These are phyloP conservation scores for Poa annua DNA, from an alignment of 176 grass and related monocot species.

Conservation along the genomic window DNA sequence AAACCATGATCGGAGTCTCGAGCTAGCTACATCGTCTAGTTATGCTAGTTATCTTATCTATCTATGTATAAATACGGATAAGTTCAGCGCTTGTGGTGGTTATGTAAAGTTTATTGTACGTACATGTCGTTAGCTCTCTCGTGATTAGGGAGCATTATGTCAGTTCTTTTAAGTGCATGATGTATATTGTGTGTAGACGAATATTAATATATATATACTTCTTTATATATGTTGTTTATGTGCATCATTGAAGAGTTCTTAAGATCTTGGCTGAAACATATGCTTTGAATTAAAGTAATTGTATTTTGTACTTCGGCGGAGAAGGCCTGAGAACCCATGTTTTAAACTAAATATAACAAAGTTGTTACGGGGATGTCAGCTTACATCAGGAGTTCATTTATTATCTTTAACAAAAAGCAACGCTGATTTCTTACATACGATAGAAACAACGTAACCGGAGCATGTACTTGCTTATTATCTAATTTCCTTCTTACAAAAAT, in stretches of 20 bases:
- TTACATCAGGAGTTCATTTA: too few species aligned
- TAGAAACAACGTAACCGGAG: not conserved
- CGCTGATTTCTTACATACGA: too few species aligned
- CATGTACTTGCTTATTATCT: not conserved
- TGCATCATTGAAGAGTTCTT: too few species aligned
- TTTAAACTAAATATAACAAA: not conserved
- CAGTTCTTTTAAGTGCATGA: not conserved
- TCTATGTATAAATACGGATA: not conserved
- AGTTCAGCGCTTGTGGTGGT: not conserved
- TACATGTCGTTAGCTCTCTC: not conserved
- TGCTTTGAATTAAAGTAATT: not conserved
- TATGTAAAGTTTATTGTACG: not conserved
- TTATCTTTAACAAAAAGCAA: too few species aligned
- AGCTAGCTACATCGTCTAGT: not conserved
- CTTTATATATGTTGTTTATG: too few species aligned
- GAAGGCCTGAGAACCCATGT: not conserved
- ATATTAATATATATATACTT: too few species aligned
- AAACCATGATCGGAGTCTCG: slow-evolving; percentile 24
- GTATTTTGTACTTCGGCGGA: not conserved
- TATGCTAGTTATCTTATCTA: not conserved
- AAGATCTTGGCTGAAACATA: not conserved
- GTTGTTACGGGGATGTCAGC: not conserved
- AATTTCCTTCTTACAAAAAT: not conserved
- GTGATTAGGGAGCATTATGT: not conserved
- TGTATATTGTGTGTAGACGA: not conserved